Conservation (phyloP, 2,329 filamentous ascomycete species). For the Diaporthe amygdali region DNA sequence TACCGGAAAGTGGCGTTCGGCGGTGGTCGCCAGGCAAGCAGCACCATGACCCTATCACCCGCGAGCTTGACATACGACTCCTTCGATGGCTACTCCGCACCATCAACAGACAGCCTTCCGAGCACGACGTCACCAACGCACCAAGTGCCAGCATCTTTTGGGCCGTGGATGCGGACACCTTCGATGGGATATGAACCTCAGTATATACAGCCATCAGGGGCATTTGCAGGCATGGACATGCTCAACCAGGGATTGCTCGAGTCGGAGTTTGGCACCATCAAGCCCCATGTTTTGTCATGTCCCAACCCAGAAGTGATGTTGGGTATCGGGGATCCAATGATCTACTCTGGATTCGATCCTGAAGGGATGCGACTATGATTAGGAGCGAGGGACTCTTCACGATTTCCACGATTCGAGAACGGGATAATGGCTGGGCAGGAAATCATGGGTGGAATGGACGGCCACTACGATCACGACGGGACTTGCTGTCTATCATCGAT, state of each 20-base stretch:
- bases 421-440: neutral
- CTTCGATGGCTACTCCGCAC: slow-evolving; percentile 40
- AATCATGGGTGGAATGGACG: neutral
- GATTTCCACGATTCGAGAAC: neutral
- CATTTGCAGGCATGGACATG: slow-evolving; percentile 50
- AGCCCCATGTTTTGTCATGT: slow-evolving; percentile 59
- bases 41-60: slow-evolving; percentile 55
- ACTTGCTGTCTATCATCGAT: neutral
- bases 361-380: slow-evolving; percentile 47
- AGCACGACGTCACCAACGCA: slow-evolving; percentile 38
- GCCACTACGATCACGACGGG: neutral
- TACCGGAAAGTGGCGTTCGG: slow-evolving; percentile 56
- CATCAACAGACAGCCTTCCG: slow-evolving; percentile 33
- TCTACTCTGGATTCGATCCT: slow-evolving; percentile 57
- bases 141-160: slow-evolving; percentile 26
- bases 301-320: slow-evolving; percentile 61
- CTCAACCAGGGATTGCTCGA: slow-evolving; percentile 57
- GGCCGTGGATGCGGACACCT: slow-evolving; percentile 22
- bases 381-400: neutral
- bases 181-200: slow-evolving; percentile 43
- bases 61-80: slow-evolving; percentile 56
- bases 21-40: slow-evolving; percentile 39
- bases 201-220: slow-evolving; percentile 46
- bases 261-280: slow-evolving; percentile 58
- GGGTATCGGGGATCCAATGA: slow-evolving; percentile 63